These are phyloP conservation scores for Stropharia rugosoannulata DNA, from an alignment of 768 basidiomycete genomes.

Conservation along the genomic window DNA sequence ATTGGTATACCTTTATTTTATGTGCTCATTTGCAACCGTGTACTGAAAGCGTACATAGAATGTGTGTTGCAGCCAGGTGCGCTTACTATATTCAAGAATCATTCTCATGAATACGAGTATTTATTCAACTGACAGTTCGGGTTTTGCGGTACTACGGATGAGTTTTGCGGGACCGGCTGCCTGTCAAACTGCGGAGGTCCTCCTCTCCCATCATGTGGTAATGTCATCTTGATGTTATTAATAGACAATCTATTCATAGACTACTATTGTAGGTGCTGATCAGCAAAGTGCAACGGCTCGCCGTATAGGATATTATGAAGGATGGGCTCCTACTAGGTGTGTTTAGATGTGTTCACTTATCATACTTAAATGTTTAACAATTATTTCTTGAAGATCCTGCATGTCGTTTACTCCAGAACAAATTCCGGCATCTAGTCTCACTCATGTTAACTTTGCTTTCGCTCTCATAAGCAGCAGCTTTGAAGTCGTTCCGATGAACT, in stretches of 20 bases:
- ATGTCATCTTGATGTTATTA: not conserved
- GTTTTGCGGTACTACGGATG: conserved; percentile 15
- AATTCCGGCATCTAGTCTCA: conserved; percentile 21
- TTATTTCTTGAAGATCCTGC: conserved; percentile 3
- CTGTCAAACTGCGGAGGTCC: conserved; percentile 10
- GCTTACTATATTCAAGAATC: not conserved
- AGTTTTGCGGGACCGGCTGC: conserved; percentile 8
- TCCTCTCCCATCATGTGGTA: conserved; percentile 8
- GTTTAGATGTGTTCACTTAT: not conserved
- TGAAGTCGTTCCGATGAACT: conserved; percentile 19
- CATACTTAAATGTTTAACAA: not conserved
- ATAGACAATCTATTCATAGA: not conserved
- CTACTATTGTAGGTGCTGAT: conserved; percentile 9
- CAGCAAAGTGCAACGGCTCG: conserved; percentile 18
- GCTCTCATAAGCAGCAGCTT: conserved; percentile 21
- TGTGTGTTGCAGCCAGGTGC: conserved; percentile 17
- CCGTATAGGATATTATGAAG: conserved; percentile 26
- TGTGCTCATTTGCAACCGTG: too few relatives aligned
- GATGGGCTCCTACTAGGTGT: conserved; percentile 1
- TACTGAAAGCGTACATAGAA: not conserved
- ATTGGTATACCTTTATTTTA: not conserved
- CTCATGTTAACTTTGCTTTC: conserved; percentile 27
- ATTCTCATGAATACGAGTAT: too few relatives aligned
- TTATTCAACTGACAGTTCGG: conserved; percentile 6
- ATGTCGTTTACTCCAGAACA: conserved; percentile 17